These are phyloP conservation scores for Cylindrotheca fusiformis DNA, from an alignment of 108 stramenopile genomes.

Conservation along the genomic window DNA sequence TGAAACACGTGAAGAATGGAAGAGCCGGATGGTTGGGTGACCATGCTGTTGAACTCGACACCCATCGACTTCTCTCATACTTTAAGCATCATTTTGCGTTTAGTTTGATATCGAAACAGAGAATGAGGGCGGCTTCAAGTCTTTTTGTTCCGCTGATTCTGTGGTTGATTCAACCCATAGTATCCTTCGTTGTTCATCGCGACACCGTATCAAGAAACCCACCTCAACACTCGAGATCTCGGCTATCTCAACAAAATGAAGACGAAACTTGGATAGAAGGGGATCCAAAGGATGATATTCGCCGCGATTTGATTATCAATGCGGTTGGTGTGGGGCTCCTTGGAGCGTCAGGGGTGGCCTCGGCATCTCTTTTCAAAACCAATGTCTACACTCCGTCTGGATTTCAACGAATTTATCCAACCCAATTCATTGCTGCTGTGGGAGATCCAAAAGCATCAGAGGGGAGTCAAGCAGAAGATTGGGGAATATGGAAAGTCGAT, in stretches of 20 bases:
- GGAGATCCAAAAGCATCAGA: slow-evolving; percentile 58
- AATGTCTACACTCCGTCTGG: slow-evolving; percentile 40
- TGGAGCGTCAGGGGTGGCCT: slow-evolving; percentile 35
- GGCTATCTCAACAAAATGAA: not conserved
- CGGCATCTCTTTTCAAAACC: slow-evolving; percentile 20
- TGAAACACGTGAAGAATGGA: too few relatives aligned
- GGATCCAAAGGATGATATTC: not conserved
- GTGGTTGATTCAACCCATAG: too few relatives aligned
- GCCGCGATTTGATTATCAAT: slow-evolving; percentile 38
- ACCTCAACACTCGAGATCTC: too few relatives aligned
- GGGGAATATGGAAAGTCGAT: slow-evolving; percentile 82
- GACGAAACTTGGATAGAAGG: slow-evolving; percentile 10
- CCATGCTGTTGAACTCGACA: too few relatives aligned
- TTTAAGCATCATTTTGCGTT: too few relatives aligned
- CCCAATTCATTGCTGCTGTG: slow-evolving; percentile 81
- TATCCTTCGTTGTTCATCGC: too few relatives aligned
- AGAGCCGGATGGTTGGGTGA: too few relatives aligned
- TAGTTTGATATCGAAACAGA: too few relatives aligned
- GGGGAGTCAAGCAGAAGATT: slow-evolving; percentile 57
- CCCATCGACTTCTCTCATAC: too few relatives aligned
- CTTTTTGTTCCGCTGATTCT: too few relatives aligned
- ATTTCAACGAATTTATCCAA: slow-evolving; percentile 57
- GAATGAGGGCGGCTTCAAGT: too few relatives aligned
- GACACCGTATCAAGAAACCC: too few relatives aligned
- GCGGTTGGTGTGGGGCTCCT: slow-evolving; percentile 29